Evolutionary conservation across 345 rosid species (phyloP).

Genomic region (Sisymbrium irio): DNA sequence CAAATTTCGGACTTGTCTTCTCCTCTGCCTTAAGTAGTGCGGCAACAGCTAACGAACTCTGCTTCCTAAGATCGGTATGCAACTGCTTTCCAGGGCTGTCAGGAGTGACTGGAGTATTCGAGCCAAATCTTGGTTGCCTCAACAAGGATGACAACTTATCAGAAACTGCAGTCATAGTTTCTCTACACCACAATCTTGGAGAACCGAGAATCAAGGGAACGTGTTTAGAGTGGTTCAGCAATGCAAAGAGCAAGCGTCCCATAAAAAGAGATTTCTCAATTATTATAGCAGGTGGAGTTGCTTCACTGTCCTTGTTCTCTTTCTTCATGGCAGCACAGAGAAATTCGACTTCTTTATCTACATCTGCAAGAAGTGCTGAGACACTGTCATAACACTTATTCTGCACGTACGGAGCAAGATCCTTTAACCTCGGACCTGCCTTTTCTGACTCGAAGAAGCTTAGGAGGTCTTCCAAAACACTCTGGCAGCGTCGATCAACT

Average conservation of each 20-base stretch:
- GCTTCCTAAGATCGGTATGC: constrained; percentile 56
- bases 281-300: constrained; percentile 52
- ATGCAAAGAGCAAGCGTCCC: constrained; percentile 89
- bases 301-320: constrained; percentile 38
- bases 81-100: constrained; percentile 56
- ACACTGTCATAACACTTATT: constrained; percentile 75
- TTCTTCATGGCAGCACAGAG: constrained; percentile 52
- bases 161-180: constrained; percentile 49
- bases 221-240: constrained; percentile 75
- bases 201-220: constrained; percentile 83
- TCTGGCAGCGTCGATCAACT: constrained; percentile 72
- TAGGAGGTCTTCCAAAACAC: constrained; percentile 75
- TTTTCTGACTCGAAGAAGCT: constrained; percentile 91
- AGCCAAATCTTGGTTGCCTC: constrained; percentile 55
- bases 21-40: constrained; percentile 88
- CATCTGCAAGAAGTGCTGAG: constrained; percentile 59
- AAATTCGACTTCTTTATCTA: constrained; percentile 64
- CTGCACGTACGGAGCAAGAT: constrained; percentile 77
- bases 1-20: constrained; percentile 66
- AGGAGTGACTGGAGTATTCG: constrained; percentile 43
- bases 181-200: constrained; percentile 91
- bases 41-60: constrained; percentile 68
- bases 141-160: constrained; percentile 65
- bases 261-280: constrained; percentile 88
- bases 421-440: constrained; percentile 76